phyloP scores from a whole-genome alignment of 2,329 filamentous ascomycete species.

The Oidium heveae region DNA sequence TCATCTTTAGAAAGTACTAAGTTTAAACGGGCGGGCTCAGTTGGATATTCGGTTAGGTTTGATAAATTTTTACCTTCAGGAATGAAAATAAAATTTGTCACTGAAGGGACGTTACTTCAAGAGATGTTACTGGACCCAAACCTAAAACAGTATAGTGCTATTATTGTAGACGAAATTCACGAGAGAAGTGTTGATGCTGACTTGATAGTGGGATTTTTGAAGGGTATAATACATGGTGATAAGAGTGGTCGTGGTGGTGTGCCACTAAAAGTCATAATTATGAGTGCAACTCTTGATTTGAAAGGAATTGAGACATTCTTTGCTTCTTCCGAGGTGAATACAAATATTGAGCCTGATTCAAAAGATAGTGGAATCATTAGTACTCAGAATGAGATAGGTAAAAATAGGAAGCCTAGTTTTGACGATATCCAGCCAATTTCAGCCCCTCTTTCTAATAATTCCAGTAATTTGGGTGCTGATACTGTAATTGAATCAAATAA shows the following conservation, averaged over 20 bases:
- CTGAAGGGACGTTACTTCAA: conserved; percentile 86
- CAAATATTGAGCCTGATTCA: conserved; percentile 7
- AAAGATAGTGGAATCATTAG: conserved; percentile 1
- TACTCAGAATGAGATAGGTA: not conserved
- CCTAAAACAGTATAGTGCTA: conserved; percentile 62
- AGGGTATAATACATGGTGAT: conserved; percentile 41
- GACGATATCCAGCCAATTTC: conserved; percentile 3
- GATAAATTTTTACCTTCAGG: conserved; percentile 63
- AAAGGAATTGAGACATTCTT: conserved; percentile 60
- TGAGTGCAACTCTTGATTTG: conserved; percentile 91
- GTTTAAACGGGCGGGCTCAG: conserved; percentile 20
- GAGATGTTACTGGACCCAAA: conserved; percentile 72
- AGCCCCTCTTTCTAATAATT: conserved; percentile 8
- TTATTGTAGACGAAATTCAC: conserved; percentile 92
- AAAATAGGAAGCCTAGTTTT: not conserved
- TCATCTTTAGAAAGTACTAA: conserved; percentile 31
- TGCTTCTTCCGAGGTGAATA: conserved; percentile 12
- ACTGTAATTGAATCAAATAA: not conserved
- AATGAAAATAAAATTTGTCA: conserved; percentile 80
- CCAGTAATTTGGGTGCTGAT: conserved; percentile 5
- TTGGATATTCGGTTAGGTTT: conserved; percentile 89
- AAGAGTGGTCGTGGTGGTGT: conserved; percentile 41
- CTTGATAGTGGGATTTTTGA: conserved; percentile 67
- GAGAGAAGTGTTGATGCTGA: conserved; percentile 91
- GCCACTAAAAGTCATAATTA: conserved; percentile 70